phyloP scores from a whole-genome alignment of 495 filamentous ascomycete species.

The Xylaria venustula region DNA sequence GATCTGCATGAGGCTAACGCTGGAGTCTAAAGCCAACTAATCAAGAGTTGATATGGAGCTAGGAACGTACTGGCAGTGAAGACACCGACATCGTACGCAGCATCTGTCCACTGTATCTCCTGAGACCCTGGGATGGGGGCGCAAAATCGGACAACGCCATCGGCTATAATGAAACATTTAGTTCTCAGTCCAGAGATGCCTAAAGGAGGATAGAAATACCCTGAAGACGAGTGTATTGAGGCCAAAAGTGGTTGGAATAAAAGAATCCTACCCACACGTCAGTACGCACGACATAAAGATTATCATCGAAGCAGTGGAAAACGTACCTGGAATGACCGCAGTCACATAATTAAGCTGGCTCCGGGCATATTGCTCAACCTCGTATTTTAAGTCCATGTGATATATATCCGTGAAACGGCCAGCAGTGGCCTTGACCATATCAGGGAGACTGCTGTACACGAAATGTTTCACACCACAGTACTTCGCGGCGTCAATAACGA shows the following conservation, averaged over 20 bases:
- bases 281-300: background rate
- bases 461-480: constrained; percentile 2
- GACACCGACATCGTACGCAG: background rate
- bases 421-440: background rate
- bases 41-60: background rate
- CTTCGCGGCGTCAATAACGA: constrained; percentile 1
- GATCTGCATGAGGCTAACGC: background rate
- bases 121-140: background rate
- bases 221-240: background rate
- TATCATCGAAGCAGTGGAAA: background rate
- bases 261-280: background rate
- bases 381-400: constrained; percentile 2
- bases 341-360: background rate
- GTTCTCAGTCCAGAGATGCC: background rate
- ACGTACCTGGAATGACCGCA: constrained; percentile 1
- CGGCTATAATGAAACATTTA: background rate
- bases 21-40: background rate
- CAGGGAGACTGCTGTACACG: background rate
- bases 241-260: background rate
- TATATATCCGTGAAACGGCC: constrained; percentile 3
- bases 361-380: constrained; percentile 2
- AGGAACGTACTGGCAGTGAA: background rate
- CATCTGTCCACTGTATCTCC: background rate
- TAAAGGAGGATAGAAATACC: background rate
- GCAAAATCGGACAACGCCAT: constrained; percentile 4